Percentiles rank a stretch among this genome's conserved stretches.
These are phyloP conservation scores for Catunica adiposa DNA, from an alignment of 2,329 filamentous ascomycete genomes.

Conservation along the genomic window DNA sequence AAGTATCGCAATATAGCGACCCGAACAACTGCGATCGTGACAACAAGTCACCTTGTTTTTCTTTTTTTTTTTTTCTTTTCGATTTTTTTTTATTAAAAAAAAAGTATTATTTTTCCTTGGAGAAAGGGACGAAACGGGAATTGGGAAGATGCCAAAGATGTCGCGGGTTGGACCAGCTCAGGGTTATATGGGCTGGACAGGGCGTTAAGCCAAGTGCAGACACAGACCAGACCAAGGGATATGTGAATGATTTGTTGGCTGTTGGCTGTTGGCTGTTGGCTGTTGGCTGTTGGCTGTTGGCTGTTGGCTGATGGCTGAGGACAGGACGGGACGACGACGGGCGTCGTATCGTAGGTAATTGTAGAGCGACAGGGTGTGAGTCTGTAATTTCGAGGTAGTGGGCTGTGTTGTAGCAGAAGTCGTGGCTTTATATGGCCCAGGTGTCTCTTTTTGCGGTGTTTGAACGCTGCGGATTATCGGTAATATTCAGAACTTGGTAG, in stretches of 20 bases:
- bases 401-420: not conserved
- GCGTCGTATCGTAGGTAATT: conserved; percentile 2
- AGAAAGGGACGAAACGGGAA: not conserved
- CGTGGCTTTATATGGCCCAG: too few species aligned
- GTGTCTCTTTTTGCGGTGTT: too few species aligned
- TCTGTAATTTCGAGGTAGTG: conserved; percentile 1
- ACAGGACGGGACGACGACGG: not conserved
- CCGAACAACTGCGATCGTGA: not conserved
- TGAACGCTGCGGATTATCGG: not conserved
- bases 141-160: not conserved
- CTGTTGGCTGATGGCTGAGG: not conserved
- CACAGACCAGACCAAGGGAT: conserved; percentile 1
- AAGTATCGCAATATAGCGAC: not conserved
- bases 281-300: not conserved
- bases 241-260: not conserved
- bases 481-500: not conserved
- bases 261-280: not conserved
- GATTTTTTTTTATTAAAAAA: too few species aligned
- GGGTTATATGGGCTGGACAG: conserved; percentile 3
- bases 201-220: not conserved
- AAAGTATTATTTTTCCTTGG: not conserved
- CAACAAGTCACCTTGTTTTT: not conserved
- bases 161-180: not conserved
- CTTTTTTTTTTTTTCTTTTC: not conserved
- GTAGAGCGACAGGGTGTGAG: not conserved